Base-by-base conservation (phyloP, 176 grass and related monocot genomes). In the Eremochloa ophiuroides region DNA sequence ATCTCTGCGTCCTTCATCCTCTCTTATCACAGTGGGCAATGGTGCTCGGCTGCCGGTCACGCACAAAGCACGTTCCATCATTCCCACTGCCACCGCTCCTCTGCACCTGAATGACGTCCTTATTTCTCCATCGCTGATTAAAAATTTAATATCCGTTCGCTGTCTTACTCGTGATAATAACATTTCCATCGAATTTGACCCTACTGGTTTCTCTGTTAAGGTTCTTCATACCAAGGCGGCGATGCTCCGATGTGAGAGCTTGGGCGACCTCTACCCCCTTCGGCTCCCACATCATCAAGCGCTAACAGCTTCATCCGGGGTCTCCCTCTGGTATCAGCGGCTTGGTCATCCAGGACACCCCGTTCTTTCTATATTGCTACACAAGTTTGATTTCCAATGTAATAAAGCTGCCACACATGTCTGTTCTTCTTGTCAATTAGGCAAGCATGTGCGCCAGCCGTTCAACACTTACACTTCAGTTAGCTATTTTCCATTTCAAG, bases 291-390 rank as follows among this genome's bases (percentile, higher is more conserved):
- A 34, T 2, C 33, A 43, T 14, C 2, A 13, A 0, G 41, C 11
- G 0, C 41, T 43, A 2, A 2, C 9, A 0, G 10, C 41, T 1
- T 13, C 41, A 0, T 3, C 10, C 0, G 41, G n/a, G 2, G 2
- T 43, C 41, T 43, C 41, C 11, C 12, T 43, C 0, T 43, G 41
- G 41, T 11, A 43, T 1, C 11, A 12, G 1, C 2, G 41, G 11
- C 41, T 43, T 2, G 12, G 41, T 0, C 41, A 43, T 14, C 41
- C 41, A 12, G 41, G 41, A 1, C 10, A 3, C 0, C 41, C 41
- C 0, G 41, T 3, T 2, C 12, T 43, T 0, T 13, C 41, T 1
- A 0, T 0, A 0, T 0, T 43, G 12, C 7, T 43, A 0, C 2
- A 14, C 0, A 13, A 43, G 3, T 43, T 43, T 14, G 2, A 2